These are phyloP conservation scores for Fusarium sp. DNA, from an alignment of 2,329 filamentous ascomycete species.

Conservation along the genomic window DNA sequence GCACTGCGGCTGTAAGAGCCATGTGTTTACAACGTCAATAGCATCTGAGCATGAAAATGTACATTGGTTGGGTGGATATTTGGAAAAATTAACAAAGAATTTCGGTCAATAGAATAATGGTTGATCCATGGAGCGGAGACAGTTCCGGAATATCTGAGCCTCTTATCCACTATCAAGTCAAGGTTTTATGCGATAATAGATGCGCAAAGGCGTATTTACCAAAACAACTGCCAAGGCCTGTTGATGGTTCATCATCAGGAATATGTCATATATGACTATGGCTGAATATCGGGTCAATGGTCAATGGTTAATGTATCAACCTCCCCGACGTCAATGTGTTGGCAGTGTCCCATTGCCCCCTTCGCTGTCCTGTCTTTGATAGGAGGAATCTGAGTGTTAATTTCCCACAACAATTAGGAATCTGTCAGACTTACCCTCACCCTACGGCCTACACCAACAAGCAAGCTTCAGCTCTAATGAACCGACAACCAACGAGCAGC, in stretches of 20 bases:
- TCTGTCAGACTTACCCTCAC: background rate
- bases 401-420: constrained; percentile 13
- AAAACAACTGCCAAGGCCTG: background rate
- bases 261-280: background rate
- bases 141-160: background rate
- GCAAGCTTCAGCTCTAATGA: constrained; percentile 24
- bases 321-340: background rate
- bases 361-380: background rate
- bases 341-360: background rate
- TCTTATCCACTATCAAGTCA: background rate
- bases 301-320: background rate
- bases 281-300: background rate
- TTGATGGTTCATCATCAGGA: background rate
- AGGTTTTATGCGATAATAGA: background rate
- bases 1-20: background rate
- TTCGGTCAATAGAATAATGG: background rate
- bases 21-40: background rate
- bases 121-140: constrained; percentile 8
- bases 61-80: background rate
- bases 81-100: constrained; percentile 9
- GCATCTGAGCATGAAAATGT: background rate
- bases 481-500: constrained; percentile 23
- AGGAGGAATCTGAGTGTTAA: background rate
- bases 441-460: background rate
- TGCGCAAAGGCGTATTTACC: background rate